phyloP scores from a whole-genome alignment of 1,284 basidiomycete species.

The Athelia sp. region DNA sequence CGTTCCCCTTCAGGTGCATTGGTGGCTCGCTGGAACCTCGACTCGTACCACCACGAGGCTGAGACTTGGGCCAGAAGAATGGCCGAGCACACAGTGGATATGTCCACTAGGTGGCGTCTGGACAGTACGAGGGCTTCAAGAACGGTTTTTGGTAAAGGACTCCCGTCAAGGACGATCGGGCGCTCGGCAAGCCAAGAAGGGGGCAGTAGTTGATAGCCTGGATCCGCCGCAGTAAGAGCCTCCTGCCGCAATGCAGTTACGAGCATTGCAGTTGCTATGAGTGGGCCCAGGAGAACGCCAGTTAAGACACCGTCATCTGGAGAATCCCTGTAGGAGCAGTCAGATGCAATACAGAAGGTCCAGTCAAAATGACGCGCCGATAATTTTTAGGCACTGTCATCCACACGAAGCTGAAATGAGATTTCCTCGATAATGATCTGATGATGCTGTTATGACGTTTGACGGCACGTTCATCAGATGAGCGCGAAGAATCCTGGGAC shows the following conservation, averaged over 20 bases:
- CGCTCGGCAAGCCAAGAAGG: slow-evolving; percentile 73
- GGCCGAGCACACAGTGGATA: slow-evolving; percentile 75
- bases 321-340: slow-evolving; percentile 51
- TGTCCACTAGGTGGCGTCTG: slow-evolving; percentile 71
- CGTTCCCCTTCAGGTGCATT: slow-evolving; percentile 58
- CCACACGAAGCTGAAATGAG: slow-evolving; percentile 70
- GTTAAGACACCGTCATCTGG: slow-evolving; percentile 82
- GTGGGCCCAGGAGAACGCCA: slow-evolving; percentile 72
- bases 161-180: slow-evolving; percentile 48
- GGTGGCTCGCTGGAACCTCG: slow-evolving; percentile 36
- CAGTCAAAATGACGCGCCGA: slow-evolving; percentile 37
- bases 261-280: slow-evolving; percentile 67
- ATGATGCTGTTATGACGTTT: slow-evolving; percentile 28
- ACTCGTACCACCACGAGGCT: slow-evolving; percentile 71
- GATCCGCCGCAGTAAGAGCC: slow-evolving; percentile 12
- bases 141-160: slow-evolving; percentile 33
- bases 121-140: slow-evolving; percentile 65
- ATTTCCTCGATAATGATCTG: slow-evolving; percentile 29
- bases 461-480: slow-evolving; percentile 38
- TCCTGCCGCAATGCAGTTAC: slow-evolving; percentile 41
- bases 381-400: slow-evolving; percentile 89
- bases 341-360: too few relatives aligned
- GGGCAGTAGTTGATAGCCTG: slow-evolving; percentile 29
- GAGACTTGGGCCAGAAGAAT: slow-evolving; percentile 75
- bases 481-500: slow-evolving; percentile 31